Conservation (phyloP, 306 rosid species). For the Ochetophila trinervis region DNA sequence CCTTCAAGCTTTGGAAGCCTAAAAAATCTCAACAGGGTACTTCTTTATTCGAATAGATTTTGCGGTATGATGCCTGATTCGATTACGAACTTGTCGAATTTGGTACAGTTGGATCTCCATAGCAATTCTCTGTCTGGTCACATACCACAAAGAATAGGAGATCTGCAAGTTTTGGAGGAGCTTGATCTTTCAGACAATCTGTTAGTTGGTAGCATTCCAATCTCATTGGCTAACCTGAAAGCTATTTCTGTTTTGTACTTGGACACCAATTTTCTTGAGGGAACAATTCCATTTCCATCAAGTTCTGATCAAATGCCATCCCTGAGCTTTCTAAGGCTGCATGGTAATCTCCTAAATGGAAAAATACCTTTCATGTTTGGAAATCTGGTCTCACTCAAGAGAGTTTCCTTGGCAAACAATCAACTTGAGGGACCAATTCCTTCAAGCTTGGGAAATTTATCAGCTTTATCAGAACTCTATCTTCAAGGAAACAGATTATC, state of each 20-base stretch:
- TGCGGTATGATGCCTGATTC: slow-evolving; percentile 47
- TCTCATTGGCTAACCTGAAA: slow-evolving; percentile 45
- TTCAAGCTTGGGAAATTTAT: slow-evolving; percentile 46
- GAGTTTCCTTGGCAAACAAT: slow-evolving; percentile 50
- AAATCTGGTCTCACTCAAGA: slow-evolving; percentile 42
- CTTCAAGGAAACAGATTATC: slow-evolving; percentile 46
- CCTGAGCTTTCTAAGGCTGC: slow-evolving; percentile 45
- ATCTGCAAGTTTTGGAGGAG: slow-evolving; percentile 40
- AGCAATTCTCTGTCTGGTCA: slow-evolving; percentile 38
- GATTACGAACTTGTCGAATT: slow-evolving; percentile 39
- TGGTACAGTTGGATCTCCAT: slow-evolving; percentile 48
- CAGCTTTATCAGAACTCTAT: slow-evolving; percentile 44
- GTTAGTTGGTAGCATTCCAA: slow-evolving; percentile 49
- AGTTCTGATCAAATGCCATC: slow-evolving; percentile 43
- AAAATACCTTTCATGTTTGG: slow-evolving; percentile 44
- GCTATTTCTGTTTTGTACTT: slow-evolving; percentile 43
- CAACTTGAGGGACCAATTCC: slow-evolving; percentile 55
- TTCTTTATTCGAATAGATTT: slow-evolving; percentile 42
- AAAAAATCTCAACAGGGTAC: slow-evolving; percentile 31
- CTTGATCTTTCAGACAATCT: slow-evolving; percentile 60
- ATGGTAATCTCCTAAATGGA: slow-evolving; percentile 45
- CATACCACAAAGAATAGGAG: slow-evolving; percentile 43
- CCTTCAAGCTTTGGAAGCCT: slow-evolving; percentile 54
- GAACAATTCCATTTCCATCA: slow-evolving; percentile 55
- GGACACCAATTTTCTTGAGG: slow-evolving; percentile 51